phyloP scores from a whole-genome alignment of 2,329 filamentous ascomycete species.

The Fusarium sp. region DNA sequence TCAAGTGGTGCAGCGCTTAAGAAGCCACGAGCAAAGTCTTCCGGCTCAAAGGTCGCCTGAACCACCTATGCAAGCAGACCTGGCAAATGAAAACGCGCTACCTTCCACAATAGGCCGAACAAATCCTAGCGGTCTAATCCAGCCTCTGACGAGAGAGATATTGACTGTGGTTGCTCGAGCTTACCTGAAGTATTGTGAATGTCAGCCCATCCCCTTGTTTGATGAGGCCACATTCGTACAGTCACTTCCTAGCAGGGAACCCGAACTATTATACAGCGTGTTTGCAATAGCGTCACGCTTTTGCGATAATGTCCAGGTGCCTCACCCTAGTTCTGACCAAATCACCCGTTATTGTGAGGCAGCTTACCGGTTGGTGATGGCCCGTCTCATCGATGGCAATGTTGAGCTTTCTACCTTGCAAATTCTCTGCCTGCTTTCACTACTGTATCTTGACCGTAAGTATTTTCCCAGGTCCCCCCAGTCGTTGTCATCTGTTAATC shows the following conservation, averaged over 20 bases:
- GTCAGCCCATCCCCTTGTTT: conserved; percentile 17
- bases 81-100: background rate
- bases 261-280: background rate
- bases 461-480: background rate
- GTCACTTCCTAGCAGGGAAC: background rate
- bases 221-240: background rate
- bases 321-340: background rate
- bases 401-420: conserved; percentile 15
- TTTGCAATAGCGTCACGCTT: background rate
- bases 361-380: background rate
- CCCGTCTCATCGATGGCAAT: background rate
- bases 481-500: background rate
- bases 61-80: background rate
- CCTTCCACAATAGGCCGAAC: too few species aligned
- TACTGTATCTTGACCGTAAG: conserved; percentile 1
- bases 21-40: background rate
- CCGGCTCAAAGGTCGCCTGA: background rate
- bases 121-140: too few species aligned
- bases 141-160: background rate
- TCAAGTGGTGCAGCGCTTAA: background rate
- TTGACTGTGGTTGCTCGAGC: background rate
- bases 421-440: conserved; percentile 3
- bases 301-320: background rate
- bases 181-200: conserved; percentile 15
- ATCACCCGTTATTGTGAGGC: background rate